Percentiles rank a stretch among this genome's conserved stretches.
Evolutionary conservation across 2,329 filamentous ascomycete genomes (phyloP).

Genomic region (Calonectria honghensis): DNA sequence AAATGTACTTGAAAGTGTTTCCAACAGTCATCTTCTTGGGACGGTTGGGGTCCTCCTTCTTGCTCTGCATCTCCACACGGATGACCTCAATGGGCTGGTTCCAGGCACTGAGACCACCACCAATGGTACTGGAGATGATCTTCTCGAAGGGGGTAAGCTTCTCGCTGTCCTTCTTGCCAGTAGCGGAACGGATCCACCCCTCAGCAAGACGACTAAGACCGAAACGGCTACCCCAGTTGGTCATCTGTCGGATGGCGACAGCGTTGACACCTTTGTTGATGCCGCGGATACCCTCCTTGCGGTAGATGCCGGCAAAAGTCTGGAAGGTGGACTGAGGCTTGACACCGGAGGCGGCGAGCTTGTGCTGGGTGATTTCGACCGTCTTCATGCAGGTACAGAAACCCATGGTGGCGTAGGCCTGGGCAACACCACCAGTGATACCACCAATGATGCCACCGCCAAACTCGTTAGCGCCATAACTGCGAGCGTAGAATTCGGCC

Average conservation of each 20-base stretch:
- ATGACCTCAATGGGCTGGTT: slow-evolving; percentile 99
- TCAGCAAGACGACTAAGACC: slow-evolving; percentile 95
- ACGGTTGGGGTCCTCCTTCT: slow-evolving; percentile 97
- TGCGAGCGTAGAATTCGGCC: slow-evolving; percentile 94
- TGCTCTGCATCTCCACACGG: slow-evolving; percentile 99
- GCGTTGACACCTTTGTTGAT: slow-evolving; percentile 99
- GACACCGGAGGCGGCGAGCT: slow-evolving; percentile 87
- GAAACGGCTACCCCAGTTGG: slow-evolving; percentile 98
- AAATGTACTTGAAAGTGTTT: slow-evolving; percentile 91
- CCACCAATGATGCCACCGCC: slow-evolving; percentile 91
- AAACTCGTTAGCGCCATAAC: slow-evolving; percentile 89
- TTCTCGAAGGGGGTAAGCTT: slow-evolving; percentile 90
- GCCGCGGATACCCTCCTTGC: slow-evolving; percentile 91
- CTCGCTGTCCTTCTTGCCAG: slow-evolving; percentile 86
- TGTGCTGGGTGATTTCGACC: slow-evolving; percentile 99
- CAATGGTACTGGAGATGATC: slow-evolving; percentile 88
- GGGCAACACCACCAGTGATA: slow-evolving; percentile 94
- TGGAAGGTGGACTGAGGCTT: slow-evolving; percentile 93
- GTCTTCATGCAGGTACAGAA: slow-evolving; percentile 99
- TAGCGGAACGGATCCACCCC: slow-evolving; percentile 86
- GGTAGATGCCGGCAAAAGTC: slow-evolving; percentile 98
- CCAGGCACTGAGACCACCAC: slow-evolving; percentile 97
- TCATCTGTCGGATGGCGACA: slow-evolving; percentile 98
- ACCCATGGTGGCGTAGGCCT: slow-evolving; percentile 99
- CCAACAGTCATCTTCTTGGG: slow-evolving; percentile 99